Percentiles rank a stretch among this genome's conserved stretches.
phyloP scores from a whole-genome alignment of 1,284 basidiomycete genomes.

The Apiotrichum domesticum region DNA sequence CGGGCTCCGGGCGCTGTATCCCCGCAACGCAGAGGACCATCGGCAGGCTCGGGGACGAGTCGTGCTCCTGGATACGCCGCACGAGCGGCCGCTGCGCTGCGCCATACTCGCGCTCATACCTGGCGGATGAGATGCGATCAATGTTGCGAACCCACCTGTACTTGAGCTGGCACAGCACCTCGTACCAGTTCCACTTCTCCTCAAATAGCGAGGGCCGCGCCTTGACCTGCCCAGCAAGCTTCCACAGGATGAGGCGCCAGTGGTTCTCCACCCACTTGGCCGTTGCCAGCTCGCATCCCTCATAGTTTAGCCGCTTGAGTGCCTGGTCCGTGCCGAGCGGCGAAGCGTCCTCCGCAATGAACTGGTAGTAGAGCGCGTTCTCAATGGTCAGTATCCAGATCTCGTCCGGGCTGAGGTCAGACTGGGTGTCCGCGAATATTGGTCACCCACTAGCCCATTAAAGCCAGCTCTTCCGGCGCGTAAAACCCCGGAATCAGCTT shows the following conservation, averaged over 20 bases:
- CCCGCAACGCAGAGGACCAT: conserved; percentile 80
- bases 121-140: conserved; percentile 35
- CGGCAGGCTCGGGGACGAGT: conserved; percentile 54
- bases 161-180: conserved; percentile 72
- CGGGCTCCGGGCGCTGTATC: conserved; percentile 54
- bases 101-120: conserved; percentile 86
- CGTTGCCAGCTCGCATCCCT: conserved; percentile 29
- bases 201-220: conserved; percentile 61
- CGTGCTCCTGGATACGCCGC: conserved; percentile 58
- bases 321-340: conserved; percentile 27
- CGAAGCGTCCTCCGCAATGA: conserved; percentile 46
- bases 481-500: conserved; percentile 57
- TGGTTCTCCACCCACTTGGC: conserved; percentile 81
- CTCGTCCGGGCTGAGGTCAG: conserved; percentile 46
- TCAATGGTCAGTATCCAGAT: conserved; percentile 57
- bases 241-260: conserved; percentile 88
- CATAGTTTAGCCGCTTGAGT: conserved; percentile 19
- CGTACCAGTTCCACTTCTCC: conserved; percentile 67
- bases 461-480: conserved; percentile 51
- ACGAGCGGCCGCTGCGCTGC: conserved; percentile 71
- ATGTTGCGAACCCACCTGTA: conserved; percentile 59
- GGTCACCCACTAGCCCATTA: conserved; percentile 59
- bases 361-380: conserved; percentile 61
- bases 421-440: background rate
- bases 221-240: conserved; percentile 73